Evolutionary conservation across 108 stramenopile genomes (phyloP).

Genomic region (Nitzschia sp.): DNA sequence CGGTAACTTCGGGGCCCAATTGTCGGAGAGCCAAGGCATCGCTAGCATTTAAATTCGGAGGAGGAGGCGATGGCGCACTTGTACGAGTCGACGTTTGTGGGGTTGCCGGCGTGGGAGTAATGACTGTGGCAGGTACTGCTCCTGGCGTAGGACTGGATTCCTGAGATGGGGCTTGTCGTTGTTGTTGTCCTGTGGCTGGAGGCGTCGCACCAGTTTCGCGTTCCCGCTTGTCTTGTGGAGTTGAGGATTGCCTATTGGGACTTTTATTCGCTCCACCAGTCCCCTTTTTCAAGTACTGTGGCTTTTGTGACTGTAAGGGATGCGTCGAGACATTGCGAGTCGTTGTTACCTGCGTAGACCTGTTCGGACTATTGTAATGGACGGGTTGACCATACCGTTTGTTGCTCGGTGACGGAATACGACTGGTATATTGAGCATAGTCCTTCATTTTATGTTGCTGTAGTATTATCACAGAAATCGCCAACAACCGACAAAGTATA

Average conservation of each 20-base stretch:
- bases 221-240: conserved; percentile 30
- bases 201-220: too few relatives aligned
- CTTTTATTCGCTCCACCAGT: too few relatives aligned
- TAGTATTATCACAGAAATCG: too few relatives aligned
- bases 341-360: neutral
- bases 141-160: too few relatives aligned
- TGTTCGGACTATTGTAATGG: neutral
- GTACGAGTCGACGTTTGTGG: neutral
- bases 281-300: too few relatives aligned
- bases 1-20: conserved; percentile 36
- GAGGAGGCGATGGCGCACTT: neutral
- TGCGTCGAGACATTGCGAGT: conserved; percentile 7
- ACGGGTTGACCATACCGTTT: neutral
- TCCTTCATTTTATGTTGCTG: too few relatives aligned
- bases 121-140: neutral
- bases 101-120: neutral
- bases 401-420: conserved; percentile 33
- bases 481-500: too few relatives aligned
- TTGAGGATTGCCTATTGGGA: neutral
- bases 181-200: neutral
- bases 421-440: conserved; percentile 33
- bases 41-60: conserved; percentile 1
- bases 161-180: too few relatives aligned
- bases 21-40: conserved; percentile 24
- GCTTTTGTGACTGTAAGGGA: too few relatives aligned